phyloP scores from a whole-genome alignment of 768 basidiomycete species.

The Suillus subluteus region DNA sequence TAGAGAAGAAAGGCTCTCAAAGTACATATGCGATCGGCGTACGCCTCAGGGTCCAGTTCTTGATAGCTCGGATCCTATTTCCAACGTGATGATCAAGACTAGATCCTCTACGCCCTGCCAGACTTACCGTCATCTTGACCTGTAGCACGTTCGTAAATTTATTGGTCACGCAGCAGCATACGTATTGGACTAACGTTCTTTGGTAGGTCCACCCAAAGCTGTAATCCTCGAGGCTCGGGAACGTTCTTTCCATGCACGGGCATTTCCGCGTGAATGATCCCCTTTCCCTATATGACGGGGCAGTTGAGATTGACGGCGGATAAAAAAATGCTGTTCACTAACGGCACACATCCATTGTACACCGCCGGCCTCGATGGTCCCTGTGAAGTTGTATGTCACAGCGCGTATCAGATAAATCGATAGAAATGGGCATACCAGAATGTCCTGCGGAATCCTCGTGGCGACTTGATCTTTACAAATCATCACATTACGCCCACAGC shows the following conservation, averaged over 20 bases:
- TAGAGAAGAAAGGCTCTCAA: neutral
- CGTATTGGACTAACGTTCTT: constrained; percentile 49
- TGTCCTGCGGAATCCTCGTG: constrained; percentile 95
- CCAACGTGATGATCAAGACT: constrained; percentile 11
- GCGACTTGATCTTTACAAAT: constrained; percentile 54
- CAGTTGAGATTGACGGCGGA: neutral
- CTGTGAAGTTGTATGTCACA: neutral
- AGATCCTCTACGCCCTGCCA: neutral
- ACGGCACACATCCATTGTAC: constrained; percentile 96
- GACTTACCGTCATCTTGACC: constrained; percentile 74
- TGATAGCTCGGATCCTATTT: constrained; percentile 79
- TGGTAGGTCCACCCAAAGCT: constrained; percentile 86
- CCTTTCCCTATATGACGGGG: constrained; percentile 47
- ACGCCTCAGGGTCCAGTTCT: constrained; percentile 72
- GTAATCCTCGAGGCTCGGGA: constrained; percentile 81
- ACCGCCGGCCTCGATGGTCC: constrained; percentile 72
- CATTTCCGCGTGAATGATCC: constrained; percentile 89
- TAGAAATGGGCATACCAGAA: constrained; percentile 45
- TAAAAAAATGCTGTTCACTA: constrained; percentile 28
- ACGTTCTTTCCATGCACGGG: constrained; percentile 71
- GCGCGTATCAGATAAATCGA: neutral
- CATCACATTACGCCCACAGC: neutral
- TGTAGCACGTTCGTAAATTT: constrained; percentile 36
- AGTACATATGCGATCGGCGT: constrained; percentile 21
- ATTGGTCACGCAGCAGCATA: constrained; percentile 7